These are phyloP conservation scores for Megacollybia platyphylla DNA, from an alignment of 1,284 basidiomycete species.

Conservation along the genomic window DNA sequence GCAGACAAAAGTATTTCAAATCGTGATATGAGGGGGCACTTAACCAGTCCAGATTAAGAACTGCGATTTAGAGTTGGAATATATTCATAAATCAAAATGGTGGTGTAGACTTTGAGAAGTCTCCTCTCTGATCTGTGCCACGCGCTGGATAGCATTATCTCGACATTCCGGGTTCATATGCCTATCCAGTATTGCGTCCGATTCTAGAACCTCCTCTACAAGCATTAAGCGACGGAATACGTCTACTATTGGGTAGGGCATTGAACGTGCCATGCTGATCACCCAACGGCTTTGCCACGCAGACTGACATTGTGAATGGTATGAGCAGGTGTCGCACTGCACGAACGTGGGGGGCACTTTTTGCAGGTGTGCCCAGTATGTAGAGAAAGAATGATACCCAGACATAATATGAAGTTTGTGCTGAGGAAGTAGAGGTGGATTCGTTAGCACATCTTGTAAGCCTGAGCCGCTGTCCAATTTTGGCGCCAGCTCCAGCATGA, in stretches of 20 bases:
- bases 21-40: too few species aligned
- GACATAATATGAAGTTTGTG: conserved; percentile 13
- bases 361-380: conserved; percentile 13
- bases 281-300: conserved; percentile 17
- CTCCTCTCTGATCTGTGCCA: conserved; percentile 12
- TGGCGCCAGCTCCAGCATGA: conserved; percentile 12
- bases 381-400: conserved; percentile 17
- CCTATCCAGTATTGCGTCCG: conserved; percentile 11
- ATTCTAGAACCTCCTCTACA: conserved; percentile 12
- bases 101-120: conserved; percentile 17
- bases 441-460: background rate
- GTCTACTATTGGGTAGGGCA: conserved; percentile 12
- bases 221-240: conserved; percentile 12
- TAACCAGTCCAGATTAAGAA: too few species aligned
- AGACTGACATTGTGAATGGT: conserved; percentile 12
- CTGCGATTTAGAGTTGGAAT: background rate
- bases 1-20: conserved; percentile 34
- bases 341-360: conserved; percentile 10
- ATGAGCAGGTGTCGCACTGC: conserved; percentile 7
- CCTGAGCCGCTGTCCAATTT: too few species aligned
- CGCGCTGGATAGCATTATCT: conserved; percentile 11
- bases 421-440: conserved; percentile 8
- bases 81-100: conserved; percentile 18
- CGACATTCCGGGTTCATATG: conserved; percentile 14
- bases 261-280: conserved; percentile 9